Base-by-base conservation (phyloP, 2,329 filamentous ascomycete genomes). In the Coniella lustricola region DNA sequence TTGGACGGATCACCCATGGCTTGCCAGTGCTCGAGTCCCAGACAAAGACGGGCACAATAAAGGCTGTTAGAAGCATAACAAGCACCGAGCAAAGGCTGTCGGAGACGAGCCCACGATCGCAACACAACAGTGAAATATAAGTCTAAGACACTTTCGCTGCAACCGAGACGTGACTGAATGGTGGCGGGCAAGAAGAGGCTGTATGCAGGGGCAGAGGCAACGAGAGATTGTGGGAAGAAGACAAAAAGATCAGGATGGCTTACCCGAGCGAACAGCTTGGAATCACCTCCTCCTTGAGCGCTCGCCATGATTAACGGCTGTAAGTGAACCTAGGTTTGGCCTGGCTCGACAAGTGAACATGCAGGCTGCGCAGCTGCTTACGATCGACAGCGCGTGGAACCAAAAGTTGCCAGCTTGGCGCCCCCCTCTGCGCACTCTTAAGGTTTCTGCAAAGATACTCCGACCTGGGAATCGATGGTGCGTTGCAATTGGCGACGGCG, bases 231-330 rank as follows among this genome's bases (percentile, higher is more conserved):
- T 35, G 37, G 45, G 42, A 44, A 46, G 41, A 37, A 44, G 29
- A 32, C 36, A 32, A 9, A 10, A 20, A 44, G 18, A 44, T 39
- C 50, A 10, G 41, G 40, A 54, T 52, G 49, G 68, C 77, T 76
- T 80, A 98, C 93, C 76, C 93, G 84, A 69, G 93, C 91, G 76
- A 98, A 98, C 73, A 98, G 84, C 81, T 96, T 97, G 73, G 93
- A 95, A 82, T 97, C 93, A 71, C 93, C 90, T 72, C 87, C 88
- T 68, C 82, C 71, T 55, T 73, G 71, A 53, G 74, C 67, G 62
- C 64, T 71, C 60, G 77, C 74, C 77, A 81, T 81, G 62, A 61
- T 50, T 69, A 56, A 55, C 49, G 47, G 5, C 25, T 46, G 44
- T 45, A 35, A 42, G 37, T 31, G 46, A 17, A 40, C 43, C 36